Conservation (phyloP, 129 eudicot genomes). For the Pseudognaphalium luteoalbum region DNA sequence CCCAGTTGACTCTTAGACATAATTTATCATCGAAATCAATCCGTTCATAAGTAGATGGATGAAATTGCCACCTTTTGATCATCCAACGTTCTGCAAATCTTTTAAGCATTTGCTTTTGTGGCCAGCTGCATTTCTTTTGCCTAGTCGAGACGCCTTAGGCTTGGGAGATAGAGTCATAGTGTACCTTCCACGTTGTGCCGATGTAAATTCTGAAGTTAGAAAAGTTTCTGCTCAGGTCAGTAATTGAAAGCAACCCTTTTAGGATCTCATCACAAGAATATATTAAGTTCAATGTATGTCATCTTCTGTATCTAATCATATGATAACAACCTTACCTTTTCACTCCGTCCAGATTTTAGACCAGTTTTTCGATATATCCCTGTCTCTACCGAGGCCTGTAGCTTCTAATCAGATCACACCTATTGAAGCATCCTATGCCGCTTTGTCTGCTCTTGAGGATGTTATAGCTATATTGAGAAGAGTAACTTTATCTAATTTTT, state of each 20-base stretch:
- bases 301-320: background rate
- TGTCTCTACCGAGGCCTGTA: slow-evolving; percentile 73
- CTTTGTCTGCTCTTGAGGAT: slow-evolving; percentile 93
- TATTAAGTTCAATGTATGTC: background rate
- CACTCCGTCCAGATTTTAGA: slow-evolving; percentile 72
- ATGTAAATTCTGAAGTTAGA: slow-evolving; percentile 89
- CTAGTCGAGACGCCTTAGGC: slow-evolving; percentile 89
- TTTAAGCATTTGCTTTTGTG: slow-evolving; percentile 22
- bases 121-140: slow-evolving; percentile 84
- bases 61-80: background rate
- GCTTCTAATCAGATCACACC: slow-evolving; percentile 51
- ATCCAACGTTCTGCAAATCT: slow-evolving; percentile 1
- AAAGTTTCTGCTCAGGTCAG: slow-evolving; percentile 84
- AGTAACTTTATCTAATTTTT: slow-evolving; percentile 42
- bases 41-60: background rate
- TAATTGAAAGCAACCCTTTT: background rate
- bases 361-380: slow-evolving; percentile 76
- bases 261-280: background rate
- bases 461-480: slow-evolving; percentile 87
- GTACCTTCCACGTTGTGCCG: slow-evolving; percentile 96
- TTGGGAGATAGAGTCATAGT: slow-evolving; percentile 84
- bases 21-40: background rate
- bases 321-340: slow-evolving; percentile 5
- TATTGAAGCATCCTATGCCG: slow-evolving; percentile 68
- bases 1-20: background rate